Conservation (phyloP, 106 monocot species). For the Posidonia australis region DNA sequence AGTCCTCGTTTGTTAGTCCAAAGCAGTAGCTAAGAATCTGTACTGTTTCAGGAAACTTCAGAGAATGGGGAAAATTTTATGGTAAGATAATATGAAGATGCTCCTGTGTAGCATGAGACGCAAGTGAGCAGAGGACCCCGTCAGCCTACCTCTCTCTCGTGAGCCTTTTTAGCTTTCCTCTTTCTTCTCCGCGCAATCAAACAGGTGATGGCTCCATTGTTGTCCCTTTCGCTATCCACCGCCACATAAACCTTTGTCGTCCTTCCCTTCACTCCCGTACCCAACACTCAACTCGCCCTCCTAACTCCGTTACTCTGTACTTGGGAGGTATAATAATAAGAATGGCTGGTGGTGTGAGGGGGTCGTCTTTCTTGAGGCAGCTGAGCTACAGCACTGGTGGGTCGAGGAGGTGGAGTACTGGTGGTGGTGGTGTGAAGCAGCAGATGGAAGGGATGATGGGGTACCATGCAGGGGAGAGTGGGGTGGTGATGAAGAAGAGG, state of each 20-base stretch:
- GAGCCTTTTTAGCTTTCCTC: background rate
- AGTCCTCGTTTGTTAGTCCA: conserved; percentile 1
- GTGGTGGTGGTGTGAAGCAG: conserved; percentile 8
- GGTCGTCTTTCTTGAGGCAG: conserved; percentile 13
- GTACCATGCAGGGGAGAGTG: conserved; percentile 4
- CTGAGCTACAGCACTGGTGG: conserved; percentile 4
- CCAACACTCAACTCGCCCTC: no score
- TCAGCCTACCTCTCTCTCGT: background rate
- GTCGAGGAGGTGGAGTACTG: conserved; percentile 12
- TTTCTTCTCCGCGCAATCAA: background rate
- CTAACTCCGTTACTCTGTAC: background rate
- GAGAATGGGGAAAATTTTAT: background rate
- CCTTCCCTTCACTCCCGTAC: no score
- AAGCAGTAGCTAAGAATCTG: conserved; percentile 3
- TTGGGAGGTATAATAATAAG: no score
- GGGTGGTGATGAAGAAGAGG: conserved; percentile 46
- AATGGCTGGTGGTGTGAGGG: background rate
- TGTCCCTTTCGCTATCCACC: no score
- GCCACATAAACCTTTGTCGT: no score
- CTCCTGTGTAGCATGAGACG: no score
- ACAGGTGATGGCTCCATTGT: no score
- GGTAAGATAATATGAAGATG: background rate
- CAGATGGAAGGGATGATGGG: conserved; percentile 1
- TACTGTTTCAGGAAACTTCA: conserved; percentile 1
- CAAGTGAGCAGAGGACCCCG: no score